A percentile compares a stretch with the other conserved stretches of the same genome.
These are phyloP conservation scores for Dissophora ornata DNA, from an alignment of 192 early-diverging fungal genomes.

Conservation along the genomic window DNA sequence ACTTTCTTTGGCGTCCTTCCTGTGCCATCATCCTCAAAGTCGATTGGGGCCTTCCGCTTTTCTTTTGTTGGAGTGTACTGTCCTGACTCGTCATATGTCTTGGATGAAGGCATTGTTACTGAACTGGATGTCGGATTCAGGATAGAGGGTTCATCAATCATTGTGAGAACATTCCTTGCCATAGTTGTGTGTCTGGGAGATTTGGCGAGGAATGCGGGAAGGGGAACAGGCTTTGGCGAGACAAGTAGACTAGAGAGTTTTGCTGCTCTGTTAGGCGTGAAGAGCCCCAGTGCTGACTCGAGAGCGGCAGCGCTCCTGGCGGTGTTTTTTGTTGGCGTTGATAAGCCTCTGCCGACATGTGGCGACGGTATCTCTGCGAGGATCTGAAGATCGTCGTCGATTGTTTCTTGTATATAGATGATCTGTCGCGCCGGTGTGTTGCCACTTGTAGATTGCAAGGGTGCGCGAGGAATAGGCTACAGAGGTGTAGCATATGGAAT, in stretches of 20 bases:
- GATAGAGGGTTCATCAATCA: conserved; percentile 26
- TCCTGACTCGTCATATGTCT: neutral
- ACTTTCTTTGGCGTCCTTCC: conserved; percentile 49
- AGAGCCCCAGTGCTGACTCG: conserved; percentile 36
- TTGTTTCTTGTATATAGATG: conserved; percentile 8
- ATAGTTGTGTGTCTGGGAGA: conserved; percentile 7
- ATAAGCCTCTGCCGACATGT: neutral
- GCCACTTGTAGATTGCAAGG: conserved; percentile 3
- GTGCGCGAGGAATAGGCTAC: conserved; percentile 13
- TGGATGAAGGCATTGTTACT: neutral
- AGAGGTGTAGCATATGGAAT: too few relatives aligned
- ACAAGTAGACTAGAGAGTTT: conserved; percentile 41
- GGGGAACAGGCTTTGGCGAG: conserved; percentile 41
- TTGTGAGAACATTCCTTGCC: neutral
- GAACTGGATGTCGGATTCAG: conserved; percentile 7
- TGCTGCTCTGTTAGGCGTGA: conserved; percentile 44
- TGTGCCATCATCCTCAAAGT: neutral
- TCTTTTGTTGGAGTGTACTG: conserved; percentile 17
- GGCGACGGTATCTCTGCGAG: conserved; percentile 25
- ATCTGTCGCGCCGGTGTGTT: conserved; percentile 15
- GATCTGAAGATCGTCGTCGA: conserved; percentile 20
- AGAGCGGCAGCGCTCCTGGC: conserved; percentile 15
- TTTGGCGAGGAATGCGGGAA: conserved; percentile 37
- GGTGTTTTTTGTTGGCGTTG: conserved; percentile 19
- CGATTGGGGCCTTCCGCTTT: conserved; percentile 16